A percentile compares a stretch with the other conserved stretches of the same genome.
These are phyloP conservation scores for Isatis lusitanica DNA, from an alignment of 441 rosid genomes.

Conservation along the genomic window DNA sequence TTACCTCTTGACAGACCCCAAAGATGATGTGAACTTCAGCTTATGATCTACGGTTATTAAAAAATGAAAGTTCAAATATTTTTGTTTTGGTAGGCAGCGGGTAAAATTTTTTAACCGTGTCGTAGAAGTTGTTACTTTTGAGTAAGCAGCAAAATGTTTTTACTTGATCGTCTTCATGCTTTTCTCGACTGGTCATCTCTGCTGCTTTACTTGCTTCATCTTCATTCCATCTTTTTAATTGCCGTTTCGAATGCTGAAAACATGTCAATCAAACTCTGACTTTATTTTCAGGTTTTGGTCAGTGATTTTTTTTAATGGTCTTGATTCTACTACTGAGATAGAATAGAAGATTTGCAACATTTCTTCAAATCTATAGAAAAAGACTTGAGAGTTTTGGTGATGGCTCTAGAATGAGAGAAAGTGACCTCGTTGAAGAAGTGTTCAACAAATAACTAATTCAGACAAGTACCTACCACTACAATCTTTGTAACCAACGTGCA, in stretches of 20 bases:
- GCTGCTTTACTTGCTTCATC: neutral
- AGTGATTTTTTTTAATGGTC: neutral
- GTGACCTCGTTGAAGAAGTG: slow-evolving; percentile 10
- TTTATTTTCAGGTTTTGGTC: neutral
- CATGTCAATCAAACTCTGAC: neutral
- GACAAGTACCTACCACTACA: slow-evolving; percentile 18
- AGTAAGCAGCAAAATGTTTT: neutral
- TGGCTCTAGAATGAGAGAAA: slow-evolving; percentile 9
- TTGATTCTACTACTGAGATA: neutral
- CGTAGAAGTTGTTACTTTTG: neutral
- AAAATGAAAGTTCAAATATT: neutral
- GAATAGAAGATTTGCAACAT: neutral
- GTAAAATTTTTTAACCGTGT: neutral
- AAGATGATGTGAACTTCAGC: no score
- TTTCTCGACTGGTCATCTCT: neutral
- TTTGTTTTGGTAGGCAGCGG: neutral
- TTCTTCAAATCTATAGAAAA: neutral
- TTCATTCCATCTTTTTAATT: neutral
- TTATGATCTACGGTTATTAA: no score
- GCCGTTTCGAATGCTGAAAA: no score
- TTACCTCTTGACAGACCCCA: no score
- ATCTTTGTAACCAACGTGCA: slow-evolving; percentile 26
- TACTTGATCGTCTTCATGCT: neutral
- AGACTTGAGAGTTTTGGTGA: neutral
- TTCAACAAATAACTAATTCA: neutral